Conservation (phyloP, 805 yeast genomes). For the Yamadazyma paraphyllophila region DNA sequence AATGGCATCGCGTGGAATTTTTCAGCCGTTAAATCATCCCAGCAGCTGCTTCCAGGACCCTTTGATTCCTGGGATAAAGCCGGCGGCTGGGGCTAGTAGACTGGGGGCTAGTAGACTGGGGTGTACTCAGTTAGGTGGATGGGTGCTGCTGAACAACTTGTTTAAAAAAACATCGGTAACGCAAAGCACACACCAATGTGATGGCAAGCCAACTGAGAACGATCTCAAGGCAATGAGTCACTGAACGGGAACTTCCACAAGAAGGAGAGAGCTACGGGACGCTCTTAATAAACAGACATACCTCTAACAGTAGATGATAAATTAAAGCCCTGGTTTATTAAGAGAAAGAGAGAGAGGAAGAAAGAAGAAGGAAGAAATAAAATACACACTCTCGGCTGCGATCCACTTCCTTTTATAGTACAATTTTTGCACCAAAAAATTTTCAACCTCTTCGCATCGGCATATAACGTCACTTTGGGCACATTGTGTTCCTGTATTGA, state of each 20-base stretch:
- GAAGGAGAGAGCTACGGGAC: not conserved
- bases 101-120: too few relatives aligned
- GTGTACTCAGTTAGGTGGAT: too few relatives aligned
- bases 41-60: not conserved
- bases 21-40: too few relatives aligned
- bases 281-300: conserved; percentile 9
- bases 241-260: not conserved
- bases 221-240: not conserved
- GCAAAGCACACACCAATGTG: too few relatives aligned
- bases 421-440: conserved; percentile 1
- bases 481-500: conserved; percentile 4
- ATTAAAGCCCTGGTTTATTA: conserved; percentile 11
- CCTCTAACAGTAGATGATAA: conserved; percentile 11
- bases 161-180: too few relatives aligned
- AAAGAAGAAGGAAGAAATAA: conserved; percentile 9
- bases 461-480: conserved; percentile 8
- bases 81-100: too few relatives aligned
- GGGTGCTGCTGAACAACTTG: too few relatives aligned
- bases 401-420: conserved; percentile 7
- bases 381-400: conserved; percentile 4
- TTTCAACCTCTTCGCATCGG: conserved; percentile 7
- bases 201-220: too few relatives aligned
- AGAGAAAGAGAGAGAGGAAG: conserved; percentile 11
- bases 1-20: conserved; percentile 7
- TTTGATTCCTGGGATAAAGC: not conserved